Evolutionary conservation across 768 basidiomycete genomes (phyloP).

Genomic region (Tricholoma terreum): DNA sequence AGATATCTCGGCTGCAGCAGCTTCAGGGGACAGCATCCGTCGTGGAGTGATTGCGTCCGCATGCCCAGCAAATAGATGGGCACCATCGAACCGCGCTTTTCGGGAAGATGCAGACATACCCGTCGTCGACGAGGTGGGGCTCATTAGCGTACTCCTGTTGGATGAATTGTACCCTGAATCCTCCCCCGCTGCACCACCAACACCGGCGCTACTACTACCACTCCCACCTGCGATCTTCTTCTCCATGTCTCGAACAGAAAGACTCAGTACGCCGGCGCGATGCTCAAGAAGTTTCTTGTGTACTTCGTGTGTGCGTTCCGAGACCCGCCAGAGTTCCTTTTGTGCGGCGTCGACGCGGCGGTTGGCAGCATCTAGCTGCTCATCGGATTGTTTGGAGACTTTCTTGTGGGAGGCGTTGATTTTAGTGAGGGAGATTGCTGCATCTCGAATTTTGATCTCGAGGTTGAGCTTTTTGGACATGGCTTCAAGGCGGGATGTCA

Average conservation of each 20-base stretch:
- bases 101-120: conserved; percentile 42
- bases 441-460: conserved; percentile 88
- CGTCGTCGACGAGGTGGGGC: conserved; percentile 45
- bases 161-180: conserved; percentile 57
- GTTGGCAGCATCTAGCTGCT: conserved; percentile 73
- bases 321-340: conserved; percentile 66
- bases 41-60: conserved; percentile 61
- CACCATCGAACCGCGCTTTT: conserved; percentile 70
- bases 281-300: conserved; percentile 71
- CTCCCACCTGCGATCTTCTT: conserved; percentile 33
- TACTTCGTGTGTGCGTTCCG: conserved; percentile 62
- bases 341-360: conserved; percentile 68
- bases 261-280: conserved; percentile 76
- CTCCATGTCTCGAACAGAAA: conserved; percentile 67
- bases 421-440: conserved; percentile 70
- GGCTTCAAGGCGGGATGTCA: conserved; percentile 62
- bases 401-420: conserved; percentile 59
- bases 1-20: conserved; percentile 42
- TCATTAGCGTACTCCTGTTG: conserved; percentile 47
- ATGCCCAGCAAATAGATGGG: conserved; percentile 84
- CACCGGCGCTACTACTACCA: conserved; percentile 24
- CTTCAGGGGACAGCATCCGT: conserved; percentile 39
- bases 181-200: conserved; percentile 24
- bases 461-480: conserved; percentile 71
- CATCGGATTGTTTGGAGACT: conserved; percentile 61